Conservation (phyloP, 2,329 filamentous ascomycete species). For the Pleurostoma richardsiae region DNA sequence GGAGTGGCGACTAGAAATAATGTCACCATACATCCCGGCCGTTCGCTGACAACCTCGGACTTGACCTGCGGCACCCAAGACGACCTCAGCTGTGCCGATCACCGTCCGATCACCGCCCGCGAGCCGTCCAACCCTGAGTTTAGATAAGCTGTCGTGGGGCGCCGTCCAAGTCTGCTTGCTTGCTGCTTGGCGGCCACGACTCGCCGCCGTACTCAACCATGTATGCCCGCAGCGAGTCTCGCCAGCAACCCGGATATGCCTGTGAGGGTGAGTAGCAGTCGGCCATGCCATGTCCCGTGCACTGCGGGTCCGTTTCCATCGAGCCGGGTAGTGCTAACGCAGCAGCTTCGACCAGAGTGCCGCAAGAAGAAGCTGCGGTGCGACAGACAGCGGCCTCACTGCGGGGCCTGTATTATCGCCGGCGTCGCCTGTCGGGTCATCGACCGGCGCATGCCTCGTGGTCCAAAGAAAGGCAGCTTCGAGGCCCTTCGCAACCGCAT, state of each 20-base stretch:
- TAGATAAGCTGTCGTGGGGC: too few species aligned
- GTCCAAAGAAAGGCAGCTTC: conserved; percentile 1
- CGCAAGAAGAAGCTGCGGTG: conserved; percentile 4
- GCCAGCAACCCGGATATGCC: background rate
- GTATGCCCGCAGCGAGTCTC: background rate
- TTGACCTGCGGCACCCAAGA: too few species aligned
- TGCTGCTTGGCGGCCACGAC: too few species aligned
- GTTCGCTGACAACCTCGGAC: too few species aligned
- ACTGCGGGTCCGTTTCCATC: background rate
- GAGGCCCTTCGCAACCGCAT: conserved; percentile 1
- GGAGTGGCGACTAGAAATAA: too few species aligned
- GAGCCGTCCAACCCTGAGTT: too few species aligned
- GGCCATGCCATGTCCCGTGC: background rate
- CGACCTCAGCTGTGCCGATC: too few species aligned
- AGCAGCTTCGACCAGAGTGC: background rate
- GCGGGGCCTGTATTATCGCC: conserved; percentile 1
- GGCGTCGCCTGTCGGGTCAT: background rate
- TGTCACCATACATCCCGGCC: too few species aligned
- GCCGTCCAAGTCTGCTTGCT: too few species aligned
- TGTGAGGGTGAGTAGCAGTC: background rate
- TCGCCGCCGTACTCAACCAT: background rate
- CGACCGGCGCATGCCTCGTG: background rate
- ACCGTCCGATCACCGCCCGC: too few species aligned
- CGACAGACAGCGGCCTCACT: conserved; percentile 2
- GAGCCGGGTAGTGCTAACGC: background rate